Evolutionary conservation across 805 yeast species (phyloP).

Genomic region (Candida sphagnicola): DNA sequence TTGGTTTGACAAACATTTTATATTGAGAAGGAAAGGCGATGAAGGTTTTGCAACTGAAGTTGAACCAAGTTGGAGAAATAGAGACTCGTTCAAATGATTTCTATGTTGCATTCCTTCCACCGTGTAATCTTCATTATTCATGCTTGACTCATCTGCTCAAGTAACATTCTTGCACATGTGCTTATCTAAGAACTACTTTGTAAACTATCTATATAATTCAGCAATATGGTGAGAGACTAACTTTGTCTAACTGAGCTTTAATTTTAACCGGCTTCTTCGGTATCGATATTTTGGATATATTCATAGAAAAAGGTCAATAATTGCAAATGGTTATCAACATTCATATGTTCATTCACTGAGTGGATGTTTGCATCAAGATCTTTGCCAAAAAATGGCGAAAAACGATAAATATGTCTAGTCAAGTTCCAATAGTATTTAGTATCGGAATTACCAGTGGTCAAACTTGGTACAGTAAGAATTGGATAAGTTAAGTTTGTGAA

Average conservation of each 20-base stretch:
- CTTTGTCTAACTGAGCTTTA: too few species aligned
- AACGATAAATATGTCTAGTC: constrained; percentile 59
- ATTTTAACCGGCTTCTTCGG: constrained; percentile 11
- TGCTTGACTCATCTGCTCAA: too few species aligned
- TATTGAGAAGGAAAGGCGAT: constrained; percentile 64
- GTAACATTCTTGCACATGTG: too few species aligned
- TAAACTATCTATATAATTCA: too few species aligned
- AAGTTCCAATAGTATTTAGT: constrained; percentile 63
- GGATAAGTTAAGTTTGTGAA: constrained; percentile 27
- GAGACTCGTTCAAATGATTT: too few species aligned
- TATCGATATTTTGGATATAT: constrained; percentile 43
- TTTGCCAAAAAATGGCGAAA: constrained; percentile 42
- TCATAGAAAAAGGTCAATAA: constrained; percentile 54
- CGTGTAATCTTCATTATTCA: too few species aligned
- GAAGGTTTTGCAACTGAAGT: constrained; percentile 57
- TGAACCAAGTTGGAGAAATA: constrained; percentile 23
- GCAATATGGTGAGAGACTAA: too few species aligned
- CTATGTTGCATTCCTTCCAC: too few species aligned
- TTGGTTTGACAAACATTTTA: constrained; percentile 75
- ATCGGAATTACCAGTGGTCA: constrained; percentile 71
- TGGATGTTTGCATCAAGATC: constrained; percentile 44
- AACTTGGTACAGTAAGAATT: constrained; percentile 50
- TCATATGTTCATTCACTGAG: constrained; percentile 60
- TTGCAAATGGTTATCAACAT: constrained; percentile 56
- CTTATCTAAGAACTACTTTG: too few species aligned